Conservation (phyloP, 2,329 filamentous ascomycete genomes). For the Fusarium illudens region DNA sequence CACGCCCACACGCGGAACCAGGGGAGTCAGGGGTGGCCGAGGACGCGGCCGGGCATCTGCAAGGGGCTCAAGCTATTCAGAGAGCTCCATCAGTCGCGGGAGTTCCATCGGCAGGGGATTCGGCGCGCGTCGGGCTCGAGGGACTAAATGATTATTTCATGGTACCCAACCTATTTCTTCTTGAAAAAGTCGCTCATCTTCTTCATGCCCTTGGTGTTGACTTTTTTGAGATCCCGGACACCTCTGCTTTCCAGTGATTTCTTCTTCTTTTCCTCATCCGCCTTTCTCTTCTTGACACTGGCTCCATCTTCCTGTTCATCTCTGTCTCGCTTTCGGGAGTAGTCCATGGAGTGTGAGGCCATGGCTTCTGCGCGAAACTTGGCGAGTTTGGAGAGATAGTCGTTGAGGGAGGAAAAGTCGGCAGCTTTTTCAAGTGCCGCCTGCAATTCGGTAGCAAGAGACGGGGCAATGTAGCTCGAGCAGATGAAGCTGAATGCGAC, state of each 20-base stretch:
- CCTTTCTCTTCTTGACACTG: conserved; percentile 79
- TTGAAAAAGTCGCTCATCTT: conserved; percentile 96
- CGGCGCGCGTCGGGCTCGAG: conserved; percentile 47
- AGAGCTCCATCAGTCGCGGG: conserved; percentile 44
- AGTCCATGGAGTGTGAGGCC: conserved; percentile 74
- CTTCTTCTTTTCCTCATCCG: conserved; percentile 88
- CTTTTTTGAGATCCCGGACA: conserved; percentile 85
- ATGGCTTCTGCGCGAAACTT: conserved; percentile 75
- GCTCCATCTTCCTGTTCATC: conserved; percentile 74
- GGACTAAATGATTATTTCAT: conserved; percentile 39
- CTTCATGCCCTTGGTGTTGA: conserved; percentile 92
- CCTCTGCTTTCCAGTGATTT: conserved; percentile 78
- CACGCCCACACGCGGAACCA: conserved; percentile 42
- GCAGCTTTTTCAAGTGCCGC: conserved; percentile 51
- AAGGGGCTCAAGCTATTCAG: conserved; percentile 43
- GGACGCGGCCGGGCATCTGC: conserved; percentile 42
- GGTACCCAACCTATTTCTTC: conserved; percentile 62
- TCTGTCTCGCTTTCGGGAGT: conserved; percentile 71
- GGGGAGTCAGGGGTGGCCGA: conserved; percentile 47
- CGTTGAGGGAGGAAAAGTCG: conserved; percentile 76
- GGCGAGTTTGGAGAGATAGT: conserved; percentile 72
- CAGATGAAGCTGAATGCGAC: conserved; percentile 72
- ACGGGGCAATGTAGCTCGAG: conserved; percentile 64
- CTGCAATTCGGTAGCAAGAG: conserved; percentile 55
- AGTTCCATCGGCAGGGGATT: conserved; percentile 48